Percentiles rank a stretch among this genome's conserved stretches.
These are phyloP conservation scores for Carpinus fangiana DNA, from an alignment of 306 rosid species.

Conservation along the genomic window DNA sequence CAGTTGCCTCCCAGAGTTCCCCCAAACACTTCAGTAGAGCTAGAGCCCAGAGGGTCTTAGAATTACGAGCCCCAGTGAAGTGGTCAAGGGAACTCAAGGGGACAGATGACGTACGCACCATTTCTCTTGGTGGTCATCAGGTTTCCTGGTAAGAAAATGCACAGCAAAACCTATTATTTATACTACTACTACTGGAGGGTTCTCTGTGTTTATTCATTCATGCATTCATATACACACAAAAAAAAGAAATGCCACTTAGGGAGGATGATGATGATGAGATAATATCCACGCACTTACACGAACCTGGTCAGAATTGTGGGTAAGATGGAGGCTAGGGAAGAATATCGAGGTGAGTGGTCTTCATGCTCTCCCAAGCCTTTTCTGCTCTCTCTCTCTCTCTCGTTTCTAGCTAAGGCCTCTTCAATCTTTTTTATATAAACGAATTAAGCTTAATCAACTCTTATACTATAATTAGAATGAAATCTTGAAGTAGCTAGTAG, in stretches of 20 bases:
- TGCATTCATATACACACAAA: background rate
- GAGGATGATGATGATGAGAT: background rate
- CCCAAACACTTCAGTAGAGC: constrained; percentile 49
- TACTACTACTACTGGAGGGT: background rate
- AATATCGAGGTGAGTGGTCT: constrained; percentile 5
- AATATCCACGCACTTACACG: background rate
- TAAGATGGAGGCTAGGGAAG: background rate
- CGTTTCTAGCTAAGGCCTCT: background rate
- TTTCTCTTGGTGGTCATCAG: constrained; percentile 3
- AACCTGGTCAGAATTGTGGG: constrained; percentile 35
- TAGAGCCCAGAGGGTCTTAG: too few relatives aligned
- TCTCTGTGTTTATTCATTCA: background rate
- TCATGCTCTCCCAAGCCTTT: background rate
- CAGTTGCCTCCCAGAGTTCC: constrained; percentile 44
- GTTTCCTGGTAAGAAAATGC: background rate
- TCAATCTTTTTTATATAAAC: constrained; percentile 6
- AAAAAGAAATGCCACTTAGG: background rate
- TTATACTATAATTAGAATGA: background rate
- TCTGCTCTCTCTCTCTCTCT: background rate
- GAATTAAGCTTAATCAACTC: background rate
- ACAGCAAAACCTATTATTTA: background rate
- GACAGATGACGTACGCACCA: constrained; percentile 23
- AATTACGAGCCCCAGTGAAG: constrained; percentile 28
- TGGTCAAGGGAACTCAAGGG: constrained; percentile 51
- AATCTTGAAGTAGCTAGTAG: background rate